Percentiles rank a stretch among this genome's conserved stretches.
Conservation (phyloP, 1,139 yeast genomes). For the Taphrina flavorubra region DNA sequence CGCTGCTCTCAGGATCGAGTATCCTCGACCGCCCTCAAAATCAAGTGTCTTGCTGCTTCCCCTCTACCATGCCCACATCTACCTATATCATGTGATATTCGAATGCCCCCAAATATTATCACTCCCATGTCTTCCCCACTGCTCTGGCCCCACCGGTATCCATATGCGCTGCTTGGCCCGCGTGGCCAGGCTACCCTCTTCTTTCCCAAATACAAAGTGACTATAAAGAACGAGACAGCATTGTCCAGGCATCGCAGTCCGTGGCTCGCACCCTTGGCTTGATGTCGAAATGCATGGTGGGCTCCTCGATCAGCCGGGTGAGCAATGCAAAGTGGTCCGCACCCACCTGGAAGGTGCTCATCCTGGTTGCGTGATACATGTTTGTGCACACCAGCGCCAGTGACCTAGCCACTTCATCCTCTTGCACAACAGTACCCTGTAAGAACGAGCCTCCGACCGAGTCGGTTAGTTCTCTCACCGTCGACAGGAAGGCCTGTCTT, state of each 20-base stretch:
- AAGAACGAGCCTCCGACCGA: conserved; percentile 11
- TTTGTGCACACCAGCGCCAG: conserved; percentile 24
- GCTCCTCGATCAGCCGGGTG: background rate
- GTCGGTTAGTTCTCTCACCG: conserved; percentile 13
- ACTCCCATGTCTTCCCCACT: too few relatives aligned
- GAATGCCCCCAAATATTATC: too few relatives aligned
- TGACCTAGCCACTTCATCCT: conserved; percentile 9
- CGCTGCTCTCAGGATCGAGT: too few relatives aligned
- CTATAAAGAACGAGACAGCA: conserved; percentile 18
- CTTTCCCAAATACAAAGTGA: background rate
- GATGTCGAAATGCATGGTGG: background rate
- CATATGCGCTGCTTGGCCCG: too few relatives aligned
- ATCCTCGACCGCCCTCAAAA: too few relatives aligned
- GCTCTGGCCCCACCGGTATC: too few relatives aligned
- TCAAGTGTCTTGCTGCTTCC: too few relatives aligned
- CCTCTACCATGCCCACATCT: too few relatives aligned
- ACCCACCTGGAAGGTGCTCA: conserved; percentile 21
- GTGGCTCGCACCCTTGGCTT: background rate
- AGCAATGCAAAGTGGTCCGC: conserved; percentile 15
- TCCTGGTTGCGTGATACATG: conserved; percentile 21
- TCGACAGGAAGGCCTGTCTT: conserved; percentile 14
- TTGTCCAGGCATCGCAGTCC: conserved; percentile 17
- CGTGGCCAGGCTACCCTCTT: too few relatives aligned
- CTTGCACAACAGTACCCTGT: background rate
- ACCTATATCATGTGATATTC: too few relatives aligned